These are phyloP conservation scores for Globisporangium takayamanum DNA, from an alignment of 352 stramenopile species.

Conservation along the genomic window DNA sequence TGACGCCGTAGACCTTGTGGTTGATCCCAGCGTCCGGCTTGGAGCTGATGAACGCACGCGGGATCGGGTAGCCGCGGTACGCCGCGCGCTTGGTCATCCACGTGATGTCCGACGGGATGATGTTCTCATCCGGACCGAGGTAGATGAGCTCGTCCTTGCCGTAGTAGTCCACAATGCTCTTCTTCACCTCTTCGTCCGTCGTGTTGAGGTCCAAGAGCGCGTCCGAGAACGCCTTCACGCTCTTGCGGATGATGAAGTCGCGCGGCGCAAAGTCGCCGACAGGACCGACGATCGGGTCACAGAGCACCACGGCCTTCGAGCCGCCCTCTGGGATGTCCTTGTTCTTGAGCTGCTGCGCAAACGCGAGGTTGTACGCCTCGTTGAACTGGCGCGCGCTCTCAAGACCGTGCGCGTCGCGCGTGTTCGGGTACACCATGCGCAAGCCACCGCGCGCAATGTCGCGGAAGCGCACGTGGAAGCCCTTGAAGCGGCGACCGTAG, in stretches of 20 bases:
- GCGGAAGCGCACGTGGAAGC: slow-evolving; percentile 82
- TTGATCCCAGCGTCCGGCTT: slow-evolving; percentile 82
- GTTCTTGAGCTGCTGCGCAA: slow-evolving; percentile 85
- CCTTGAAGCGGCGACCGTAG: slow-evolving; percentile 94
- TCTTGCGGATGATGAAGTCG: slow-evolving; percentile 93
- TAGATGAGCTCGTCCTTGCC: slow-evolving; percentile 83
- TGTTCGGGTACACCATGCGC: slow-evolving; percentile 70
- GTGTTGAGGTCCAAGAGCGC: slow-evolving; percentile 77
- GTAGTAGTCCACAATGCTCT: slow-evolving; percentile 75
- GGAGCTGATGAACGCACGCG: slow-evolving; percentile 80
- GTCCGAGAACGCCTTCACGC: slow-evolving; percentile 95
- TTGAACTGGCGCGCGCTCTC: slow-evolving; percentile 77
- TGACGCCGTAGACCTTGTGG: slow-evolving; percentile 86
- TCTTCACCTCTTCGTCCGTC: slow-evolving; percentile 59
- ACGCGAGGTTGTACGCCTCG: slow-evolving; percentile 81
- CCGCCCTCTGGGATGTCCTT: slow-evolving; percentile 84
- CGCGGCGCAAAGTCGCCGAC: slow-evolving; percentile 70
- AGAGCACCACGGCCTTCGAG: slow-evolving; percentile 80
- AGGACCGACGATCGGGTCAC: slow-evolving; percentile 64
- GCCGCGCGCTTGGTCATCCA: slow-evolving; percentile 84
- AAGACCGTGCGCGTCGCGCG: slow-evolving; percentile 46
- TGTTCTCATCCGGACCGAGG: slow-evolving; percentile 79
- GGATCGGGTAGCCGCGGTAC: slow-evolving; percentile 72
- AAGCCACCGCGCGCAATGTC: slow-evolving; percentile 78
- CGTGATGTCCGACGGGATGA: slow-evolving; percentile 65